A percentile compares a stretch with the other conserved stretches of the same genome.
Evolutionary conservation across 2,329 filamentous ascomycete species (phyloP).

Genomic region (Ascosphaera acerosa): DNA sequence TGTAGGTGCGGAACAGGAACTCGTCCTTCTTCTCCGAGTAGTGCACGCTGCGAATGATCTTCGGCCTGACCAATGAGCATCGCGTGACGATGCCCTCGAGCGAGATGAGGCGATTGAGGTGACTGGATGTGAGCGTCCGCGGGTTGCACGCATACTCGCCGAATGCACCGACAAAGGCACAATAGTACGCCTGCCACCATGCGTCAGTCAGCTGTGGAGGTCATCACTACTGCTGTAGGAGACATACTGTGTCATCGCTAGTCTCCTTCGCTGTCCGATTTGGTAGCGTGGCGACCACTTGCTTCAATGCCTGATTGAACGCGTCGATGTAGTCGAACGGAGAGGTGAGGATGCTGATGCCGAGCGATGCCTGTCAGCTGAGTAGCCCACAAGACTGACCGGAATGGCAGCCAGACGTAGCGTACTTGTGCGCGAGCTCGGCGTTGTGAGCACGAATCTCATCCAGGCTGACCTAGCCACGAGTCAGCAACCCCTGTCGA

Average conservation of each 20-base stretch:
- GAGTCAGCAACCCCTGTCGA: slow-evolving; percentile 2
- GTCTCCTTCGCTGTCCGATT: slow-evolving; percentile 52
- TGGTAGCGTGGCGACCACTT: slow-evolving; percentile 58
- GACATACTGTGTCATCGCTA: slow-evolving; percentile 40
- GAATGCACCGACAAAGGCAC: slow-evolving; percentile 90
- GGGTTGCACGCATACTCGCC: slow-evolving; percentile 89
- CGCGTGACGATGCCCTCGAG: slow-evolving; percentile 94
- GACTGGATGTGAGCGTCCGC: slow-evolving; percentile 63
- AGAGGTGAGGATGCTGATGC: slow-evolving; percentile 37
- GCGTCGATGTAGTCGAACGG: slow-evolving; percentile 76
- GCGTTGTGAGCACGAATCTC: slow-evolving; percentile 71
- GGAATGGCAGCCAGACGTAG: no score
- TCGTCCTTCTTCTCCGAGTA: slow-evolving; percentile 71
- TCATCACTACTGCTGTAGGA: neutral
- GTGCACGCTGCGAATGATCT: slow-evolving; percentile 95
- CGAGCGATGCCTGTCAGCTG: no score
- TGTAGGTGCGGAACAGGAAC: slow-evolving; percentile 75
- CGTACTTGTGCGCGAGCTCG: slow-evolving; percentile 46
- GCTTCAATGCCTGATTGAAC: slow-evolving; percentile 74
- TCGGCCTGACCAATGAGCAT: slow-evolving; percentile 82
- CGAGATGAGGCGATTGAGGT: slow-evolving; percentile 91
- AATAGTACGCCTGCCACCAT: slow-evolving; percentile 44
- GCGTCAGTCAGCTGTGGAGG: neutral
- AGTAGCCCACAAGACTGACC: no score
- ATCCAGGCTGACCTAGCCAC: slow-evolving; percentile 45